A percentile compares a stretch with the other conserved stretches of the same genome.
Evolutionary conservation across 768 basidiomycete species (phyloP).

Genomic region (Fomitopsis serialis): DNA sequence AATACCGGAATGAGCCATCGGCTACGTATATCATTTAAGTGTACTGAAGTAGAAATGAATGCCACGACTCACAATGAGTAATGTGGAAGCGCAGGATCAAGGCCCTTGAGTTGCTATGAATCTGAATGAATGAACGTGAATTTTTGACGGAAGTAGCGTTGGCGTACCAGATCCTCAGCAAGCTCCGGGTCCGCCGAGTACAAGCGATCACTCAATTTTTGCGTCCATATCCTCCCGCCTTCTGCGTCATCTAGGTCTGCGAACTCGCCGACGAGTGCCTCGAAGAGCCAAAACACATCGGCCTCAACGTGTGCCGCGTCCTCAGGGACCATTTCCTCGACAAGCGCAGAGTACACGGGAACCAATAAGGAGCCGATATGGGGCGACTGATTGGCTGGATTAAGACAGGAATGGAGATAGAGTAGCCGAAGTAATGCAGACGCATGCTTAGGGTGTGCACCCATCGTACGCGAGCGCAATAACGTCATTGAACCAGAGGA

Average conservation of each 20-base stretch:
- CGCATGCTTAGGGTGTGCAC: conserved; percentile 53
- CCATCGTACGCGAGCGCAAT: conserved; percentile 40
- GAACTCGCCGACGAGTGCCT: conserved; percentile 67
- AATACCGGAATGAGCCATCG: conserved; percentile 72
- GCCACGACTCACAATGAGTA: conserved; percentile 63
- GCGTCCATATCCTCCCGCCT: conserved; percentile 56
- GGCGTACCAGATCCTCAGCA: conserved; percentile 49
- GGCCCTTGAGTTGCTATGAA: conserved; percentile 50
- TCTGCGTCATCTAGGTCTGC: conserved; percentile 70
- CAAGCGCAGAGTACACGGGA: conserved; percentile 58
- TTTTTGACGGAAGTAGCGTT: background rate
- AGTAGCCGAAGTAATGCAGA: conserved; percentile 64
- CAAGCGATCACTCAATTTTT: conserved; percentile 53
- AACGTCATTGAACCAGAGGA: conserved; percentile 36
- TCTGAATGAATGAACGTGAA: background rate
- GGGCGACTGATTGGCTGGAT: conserved; percentile 66
- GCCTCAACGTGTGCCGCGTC: conserved; percentile 69
- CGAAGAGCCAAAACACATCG: conserved; percentile 80
- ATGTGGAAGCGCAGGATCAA: conserved; percentile 70
- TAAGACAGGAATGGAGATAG: conserved; percentile 65
- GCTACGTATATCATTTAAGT: conserved; percentile 31
- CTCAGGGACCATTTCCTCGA: conserved; percentile 54
- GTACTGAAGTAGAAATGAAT: background rate
- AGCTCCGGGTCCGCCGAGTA: conserved; percentile 62
- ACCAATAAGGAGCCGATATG: conserved; percentile 66